phyloP scores from a whole-genome alignment of 768 basidiomycete species.

The Leucosporidium yakuticum region DNA sequence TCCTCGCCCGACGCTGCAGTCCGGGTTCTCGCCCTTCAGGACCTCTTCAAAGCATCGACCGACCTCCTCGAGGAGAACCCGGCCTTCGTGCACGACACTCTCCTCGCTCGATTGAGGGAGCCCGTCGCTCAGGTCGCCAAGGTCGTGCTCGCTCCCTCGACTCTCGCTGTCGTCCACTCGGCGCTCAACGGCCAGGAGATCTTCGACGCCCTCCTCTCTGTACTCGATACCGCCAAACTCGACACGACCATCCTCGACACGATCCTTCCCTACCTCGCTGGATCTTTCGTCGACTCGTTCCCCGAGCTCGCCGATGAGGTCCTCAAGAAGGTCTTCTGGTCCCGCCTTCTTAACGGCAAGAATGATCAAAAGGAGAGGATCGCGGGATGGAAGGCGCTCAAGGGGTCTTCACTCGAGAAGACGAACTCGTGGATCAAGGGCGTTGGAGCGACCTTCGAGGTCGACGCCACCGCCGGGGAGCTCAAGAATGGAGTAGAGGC shows the following conservation, averaged over 20 bases:
- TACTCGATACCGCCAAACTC: constrained; percentile 24
- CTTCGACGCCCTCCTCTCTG: constrained; percentile 34
- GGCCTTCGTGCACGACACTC: constrained; percentile 53
- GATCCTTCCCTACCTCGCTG: constrained; percentile 47
- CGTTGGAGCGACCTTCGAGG: neutral
- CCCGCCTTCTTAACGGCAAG: constrained; percentile 14
- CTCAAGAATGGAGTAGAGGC: neutral
- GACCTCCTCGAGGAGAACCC: constrained; percentile 21
- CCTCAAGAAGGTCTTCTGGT: constrained; percentile 22
- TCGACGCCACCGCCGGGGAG: neutral
- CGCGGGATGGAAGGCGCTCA: neutral
- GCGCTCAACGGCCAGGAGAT: constrained; percentile 31
- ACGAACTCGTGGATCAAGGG: constrained; percentile 21
- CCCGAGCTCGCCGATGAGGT: constrained; percentile 5
- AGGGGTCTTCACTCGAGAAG: constrained; percentile 9
- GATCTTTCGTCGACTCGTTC: constrained; percentile 52
- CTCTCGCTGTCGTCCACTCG: constrained; percentile 46
- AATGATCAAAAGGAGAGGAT: neutral
- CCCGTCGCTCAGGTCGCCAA: constrained; percentile 57
- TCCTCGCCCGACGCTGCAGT: constrained; percentile 53
- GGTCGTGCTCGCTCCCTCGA: constrained; percentile 55
- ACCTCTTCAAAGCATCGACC: constrained; percentile 48
- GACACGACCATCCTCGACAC: constrained; percentile 10
- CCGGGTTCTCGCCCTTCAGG: constrained; percentile 57
- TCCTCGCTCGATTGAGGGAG: constrained; percentile 67